Base-by-base conservation (phyloP, 75 land plant species). In the Sequoia sempervirens region DNA sequence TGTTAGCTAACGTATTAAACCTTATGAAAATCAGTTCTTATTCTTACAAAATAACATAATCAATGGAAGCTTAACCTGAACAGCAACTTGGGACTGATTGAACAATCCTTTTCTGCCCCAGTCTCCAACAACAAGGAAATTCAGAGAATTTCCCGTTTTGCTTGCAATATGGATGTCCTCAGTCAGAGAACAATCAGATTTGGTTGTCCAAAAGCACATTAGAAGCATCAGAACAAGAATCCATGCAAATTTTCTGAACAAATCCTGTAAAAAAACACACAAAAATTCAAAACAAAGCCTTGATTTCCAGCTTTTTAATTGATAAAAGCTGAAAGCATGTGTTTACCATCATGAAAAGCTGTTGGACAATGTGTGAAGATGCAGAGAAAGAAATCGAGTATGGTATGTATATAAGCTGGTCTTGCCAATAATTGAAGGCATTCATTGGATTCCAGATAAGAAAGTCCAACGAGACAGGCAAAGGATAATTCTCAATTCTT, bases 101-200 rank as follows among this genome's bases (percentile, higher is more conserved):
- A 82, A 95, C 13, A 41, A 14, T 1, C 97, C 94, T 36, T 68
- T 86, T 70, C 97, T 88, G 30, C 97, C 97, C 97, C 94, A 95
- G 54, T 93, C 95, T 72, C 97, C 97, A 80, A 95, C 84, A 10
- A 90, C 97, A 43, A 93, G 80, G 79, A 93, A 87, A 46, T 87
- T 89, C 15, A 93, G 86, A 1, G 95, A 88, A 1, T 78, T 84
- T 38, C 45, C 79, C 6, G 1, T 4, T 23, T 41, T 17, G 5
- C 45, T 75, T 75, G n/a, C 26, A 12, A 17, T 20, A 2, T 4
- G 11, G 26, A 38, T 20, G n/a, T 15, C 26, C 46, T 38, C 46
- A 40, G 41, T n/a, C 10, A 38, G n/a, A 75, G 79, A 18, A 75
- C 45, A 17, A 40, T 6, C 7, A 18, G 73, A 70, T 32, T 23